Conservation (phyloP, 2,329 filamentous ascomycete species). For the Scortechinia acanthostroma region DNA sequence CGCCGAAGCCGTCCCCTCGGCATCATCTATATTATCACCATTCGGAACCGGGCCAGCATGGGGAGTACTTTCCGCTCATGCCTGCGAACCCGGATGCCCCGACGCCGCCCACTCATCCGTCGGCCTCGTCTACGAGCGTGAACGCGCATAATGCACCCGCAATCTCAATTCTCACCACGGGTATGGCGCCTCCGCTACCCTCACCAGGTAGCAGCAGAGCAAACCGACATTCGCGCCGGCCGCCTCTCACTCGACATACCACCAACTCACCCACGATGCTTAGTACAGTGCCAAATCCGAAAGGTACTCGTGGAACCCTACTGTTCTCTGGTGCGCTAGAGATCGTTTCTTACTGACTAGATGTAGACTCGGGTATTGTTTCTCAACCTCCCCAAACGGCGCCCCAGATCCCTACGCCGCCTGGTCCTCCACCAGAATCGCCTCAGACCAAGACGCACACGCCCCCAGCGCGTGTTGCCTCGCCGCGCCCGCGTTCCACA, state of each 20-base stretch:
- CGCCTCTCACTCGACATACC: slow-evolving; percentile 49
- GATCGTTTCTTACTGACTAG: too few species aligned
- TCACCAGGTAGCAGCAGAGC: slow-evolving; percentile 38
- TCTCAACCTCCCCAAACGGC: not conserved
- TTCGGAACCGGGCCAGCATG: slow-evolving; percentile 7
- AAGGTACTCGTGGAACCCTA: too few species aligned
- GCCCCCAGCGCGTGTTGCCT: not conserved
- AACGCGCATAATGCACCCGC: slow-evolving; percentile 23
- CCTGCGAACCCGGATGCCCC: slow-evolving; percentile 14
- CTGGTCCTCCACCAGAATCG: not conserved
- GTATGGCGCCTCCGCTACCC: slow-evolving; percentile 50
- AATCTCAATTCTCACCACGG: slow-evolving; percentile 53
- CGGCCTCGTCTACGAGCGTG: not conserved
- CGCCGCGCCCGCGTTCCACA: not conserved
- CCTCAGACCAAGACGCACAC: not conserved
- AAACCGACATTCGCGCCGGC: slow-evolving; percentile 25
- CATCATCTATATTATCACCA: slow-evolving; percentile 20
- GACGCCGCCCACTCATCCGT: not conserved
- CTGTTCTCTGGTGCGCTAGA: too few species aligned
- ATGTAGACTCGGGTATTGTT: too few species aligned
- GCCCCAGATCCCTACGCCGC: not conserved
- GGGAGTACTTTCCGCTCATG: slow-evolving; percentile 61
- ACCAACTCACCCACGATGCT: slow-evolving; percentile 36
- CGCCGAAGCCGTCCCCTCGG: slow-evolving; percentile 52
- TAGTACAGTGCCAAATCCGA: not conserved